A percentile compares a stretch with the other conserved stretches of the same genome.
phyloP scores from a whole-genome alignment of 768 basidiomycete genomes.

The Psilocybe sp. region DNA sequence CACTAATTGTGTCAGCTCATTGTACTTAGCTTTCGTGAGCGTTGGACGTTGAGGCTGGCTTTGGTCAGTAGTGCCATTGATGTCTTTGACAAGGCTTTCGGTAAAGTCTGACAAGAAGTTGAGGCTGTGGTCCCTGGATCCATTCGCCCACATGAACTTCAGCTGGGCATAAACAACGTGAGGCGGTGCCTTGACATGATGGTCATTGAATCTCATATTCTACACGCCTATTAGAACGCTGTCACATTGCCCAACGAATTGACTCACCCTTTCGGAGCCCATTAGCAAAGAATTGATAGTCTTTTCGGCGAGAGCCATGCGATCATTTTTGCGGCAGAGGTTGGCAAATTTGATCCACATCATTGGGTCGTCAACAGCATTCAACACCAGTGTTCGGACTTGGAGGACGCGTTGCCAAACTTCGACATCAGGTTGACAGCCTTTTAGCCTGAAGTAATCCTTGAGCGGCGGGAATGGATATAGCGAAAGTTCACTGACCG shows the following conservation, averaged over 20 bases:
- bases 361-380: constrained; percentile 88
- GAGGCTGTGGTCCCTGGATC: constrained; percentile 75
- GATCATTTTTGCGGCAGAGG: constrained; percentile 90
- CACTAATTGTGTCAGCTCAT: constrained; percentile 77
- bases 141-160: constrained; percentile 94
- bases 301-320: constrained; percentile 94
- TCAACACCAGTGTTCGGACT: constrained; percentile 90
- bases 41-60: constrained; percentile 49
- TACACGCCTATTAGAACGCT: constrained; percentile 10
- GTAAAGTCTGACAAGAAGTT: constrained; percentile 82
- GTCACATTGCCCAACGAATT: neutral
- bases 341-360: constrained; percentile 99
- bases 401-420: constrained; percentile 98
- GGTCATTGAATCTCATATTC: constrained; percentile 47
- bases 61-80: constrained; percentile 52
- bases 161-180: constrained; percentile 95
- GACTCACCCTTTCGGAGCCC: constrained; percentile 59
- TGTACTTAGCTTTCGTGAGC: constrained; percentile 57
- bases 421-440: constrained; percentile 97
- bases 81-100: constrained; percentile 67
- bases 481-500: constrained; percentile 45
- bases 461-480: neutral
- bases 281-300: constrained; percentile 87
- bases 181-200: constrained; percentile 78
- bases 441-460: constrained; percentile 62